Evolutionary conservation across 2,329 filamentous ascomycete genomes (phyloP), one percentile per base, ranked within the genome.

Genomic region (Blumeria hordei): DNA sequence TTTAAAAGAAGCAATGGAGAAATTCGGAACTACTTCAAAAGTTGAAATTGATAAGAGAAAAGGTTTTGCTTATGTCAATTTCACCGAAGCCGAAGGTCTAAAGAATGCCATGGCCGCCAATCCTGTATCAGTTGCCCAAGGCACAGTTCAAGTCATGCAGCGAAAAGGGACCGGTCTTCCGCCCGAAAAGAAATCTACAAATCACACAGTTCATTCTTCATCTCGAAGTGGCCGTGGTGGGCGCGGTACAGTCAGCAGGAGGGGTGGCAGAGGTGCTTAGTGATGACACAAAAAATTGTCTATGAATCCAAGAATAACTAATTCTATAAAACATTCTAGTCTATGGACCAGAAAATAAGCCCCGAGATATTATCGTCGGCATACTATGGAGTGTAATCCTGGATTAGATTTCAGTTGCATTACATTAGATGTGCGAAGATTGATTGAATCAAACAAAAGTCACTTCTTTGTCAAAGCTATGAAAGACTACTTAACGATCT

Each of bases 31-130:
- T 1, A 77, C 95, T 49, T 77, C 77, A 0, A 83, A 79, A 60
- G 85, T 94, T 16, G 90, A 95, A 62, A 90, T 96, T 55, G 90
- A 96, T 65, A 88, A 88, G 67, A 84, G 88, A 63, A 95, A 95
- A 67, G 88, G 88, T 0, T 94, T 94, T 63, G 90, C 88, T 2
- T 94, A 95, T 65, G 82, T 94, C 41, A 85, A 94, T 59, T 96
- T 95, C 69, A 75, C 77, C 9, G 80, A 87, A 21, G 74, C 81
- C 0, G 78, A 81, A 8, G 74, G 76, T 9, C 72, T 96, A 32
- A 77, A 77, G 62, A 87, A 85, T 63, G 90, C 90, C 5, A 80
- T 94, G 64, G 75, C 79, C 14, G 85, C 84, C 11, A 93, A 87
- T 63, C 86, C 85, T 0, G 75, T 95, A 34, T 71, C 82, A 18